A percentile compares a stretch with the other conserved stretches of the same genome.
phyloP scores from a whole-genome alignment of 176 grass and related monocot species.

The Zea mays region Zm-B73-REFERENCE-NAM-5.0 NC_050098.1:24541001-24541500 shows the following conservation, averaged over 20 bases:
- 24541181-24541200: slow-evolving; percentile 32
- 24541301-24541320: slow-evolving; percentile 67
- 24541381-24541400: slow-evolving; percentile 86
- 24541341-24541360: slow-evolving; percentile 62
- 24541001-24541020: slow-evolving; percentile 63
- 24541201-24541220: slow-evolving; percentile 1
- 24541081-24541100: slow-evolving; percentile 61
- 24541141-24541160: slow-evolving; percentile 31
- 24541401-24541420: slow-evolving; percentile 87
- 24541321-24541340: slow-evolving; percentile 95
- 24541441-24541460: background rate
- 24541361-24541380: slow-evolving; percentile 68
- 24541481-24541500: background rate
- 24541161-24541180: slow-evolving; percentile 43
- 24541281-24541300: slow-evolving; percentile 61
- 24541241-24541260: background rate
- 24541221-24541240: slow-evolving; percentile 10
- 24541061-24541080: slow-evolving; percentile 74
- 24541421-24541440: slow-evolving; percentile 53
- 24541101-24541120: slow-evolving; percentile 52
- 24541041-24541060: slow-evolving; percentile 64
- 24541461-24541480: slow-evolving; percentile 7
- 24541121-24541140: slow-evolving; percentile 46
- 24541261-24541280: slow-evolving; percentile 3
- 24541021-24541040: slow-evolving; percentile 82